Evolutionary conservation across 176 grass and related monocot species (phyloP).

Genomic region (Aegilops bicornis): DNA sequence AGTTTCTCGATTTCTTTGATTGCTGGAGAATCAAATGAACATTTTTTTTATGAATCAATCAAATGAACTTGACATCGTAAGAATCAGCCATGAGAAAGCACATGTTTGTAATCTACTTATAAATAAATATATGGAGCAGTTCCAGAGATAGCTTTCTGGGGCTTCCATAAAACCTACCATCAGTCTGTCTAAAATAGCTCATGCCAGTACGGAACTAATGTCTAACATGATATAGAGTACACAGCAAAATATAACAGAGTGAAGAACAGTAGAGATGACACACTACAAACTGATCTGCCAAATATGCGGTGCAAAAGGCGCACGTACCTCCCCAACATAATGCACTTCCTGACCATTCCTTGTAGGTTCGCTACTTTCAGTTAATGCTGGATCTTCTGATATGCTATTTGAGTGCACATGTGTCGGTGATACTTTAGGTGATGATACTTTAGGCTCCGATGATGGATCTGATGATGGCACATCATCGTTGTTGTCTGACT

Average conservation of each 20-base stretch:
- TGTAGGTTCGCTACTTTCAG: conserved; percentile 43
- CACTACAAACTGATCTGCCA: not conserved
- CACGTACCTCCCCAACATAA: conserved; percentile 80
- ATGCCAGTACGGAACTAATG: not conserved
- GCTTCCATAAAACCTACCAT: conserved; percentile 1
- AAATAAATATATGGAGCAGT: conserved; percentile 13
- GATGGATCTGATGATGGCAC: conserved; percentile 32
- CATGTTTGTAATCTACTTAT: not conserved
- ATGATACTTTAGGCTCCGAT: conserved; percentile 36
- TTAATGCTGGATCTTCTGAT: conserved; percentile 44
- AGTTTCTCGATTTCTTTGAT: not conserved
- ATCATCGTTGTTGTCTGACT: conserved; percentile 40
- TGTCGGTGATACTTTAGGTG: conserved; percentile 31
- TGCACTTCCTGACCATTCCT: conserved; percentile 60
- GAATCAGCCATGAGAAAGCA: not conserved
- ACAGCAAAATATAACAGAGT: not conserved
- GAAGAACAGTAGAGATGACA: not conserved
- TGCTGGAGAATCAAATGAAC: conserved; percentile 7
- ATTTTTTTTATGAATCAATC: not conserved
- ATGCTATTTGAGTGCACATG: conserved; percentile 37
- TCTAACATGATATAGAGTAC: conserved; percentile 17
- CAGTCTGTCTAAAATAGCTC: not conserved
- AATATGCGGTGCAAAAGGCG: conserved; percentile 6
- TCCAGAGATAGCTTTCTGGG: not conserved
- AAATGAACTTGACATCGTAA: conserved; percentile 3